Conservation (phyloP, 148 eudicot genomes). For the Rhododendron henanense region DNA sequence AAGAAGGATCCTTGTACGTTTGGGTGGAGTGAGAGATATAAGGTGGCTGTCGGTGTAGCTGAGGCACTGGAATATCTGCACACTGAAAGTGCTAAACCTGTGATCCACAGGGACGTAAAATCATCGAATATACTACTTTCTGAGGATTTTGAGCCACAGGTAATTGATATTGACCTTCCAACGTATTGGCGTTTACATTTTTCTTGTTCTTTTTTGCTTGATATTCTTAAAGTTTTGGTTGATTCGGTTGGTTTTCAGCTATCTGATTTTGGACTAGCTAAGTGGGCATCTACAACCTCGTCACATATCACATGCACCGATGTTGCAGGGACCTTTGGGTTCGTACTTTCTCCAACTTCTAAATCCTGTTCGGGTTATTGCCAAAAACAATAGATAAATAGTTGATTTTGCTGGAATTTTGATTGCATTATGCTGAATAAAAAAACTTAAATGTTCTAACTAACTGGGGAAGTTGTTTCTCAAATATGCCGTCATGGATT, state of each 20-base stretch:
- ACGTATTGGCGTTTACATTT: not conserved
- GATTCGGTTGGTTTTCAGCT: constrained; percentile 46
- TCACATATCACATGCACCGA: constrained; percentile 61
- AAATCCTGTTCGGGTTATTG: not conserved
- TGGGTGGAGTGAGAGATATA: constrained; percentile 79
- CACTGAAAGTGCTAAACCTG: constrained; percentile 38
- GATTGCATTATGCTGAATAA: not conserved
- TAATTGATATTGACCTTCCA: constrained; percentile 12
- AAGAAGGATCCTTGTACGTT: constrained; percentile 39
- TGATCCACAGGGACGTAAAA: constrained; percentile 94
- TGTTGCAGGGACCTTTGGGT: constrained; percentile 98
- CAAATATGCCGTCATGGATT: not conserved
- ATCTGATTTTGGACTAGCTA: constrained; percentile 91
- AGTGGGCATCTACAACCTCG: constrained; percentile 52
- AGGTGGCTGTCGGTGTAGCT: constrained; percentile 86
- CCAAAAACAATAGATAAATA: not conserved
- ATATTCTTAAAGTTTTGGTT: constrained; percentile 6
- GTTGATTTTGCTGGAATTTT: not conserved
- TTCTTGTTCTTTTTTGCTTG: not conserved
- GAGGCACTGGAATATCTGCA: constrained; percentile 84
- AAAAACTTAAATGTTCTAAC: not conserved
- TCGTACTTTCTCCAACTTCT: constrained; percentile 24
- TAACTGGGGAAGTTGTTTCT: not conserved
- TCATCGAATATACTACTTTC: constrained; percentile 88
- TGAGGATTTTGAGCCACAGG: constrained; percentile 90